Evolutionary conservation across 1,139 yeast genomes (phyloP), one percentile per base, ranked within the genome.

Genomic region (Scheffersomyces stambukii): DNA sequence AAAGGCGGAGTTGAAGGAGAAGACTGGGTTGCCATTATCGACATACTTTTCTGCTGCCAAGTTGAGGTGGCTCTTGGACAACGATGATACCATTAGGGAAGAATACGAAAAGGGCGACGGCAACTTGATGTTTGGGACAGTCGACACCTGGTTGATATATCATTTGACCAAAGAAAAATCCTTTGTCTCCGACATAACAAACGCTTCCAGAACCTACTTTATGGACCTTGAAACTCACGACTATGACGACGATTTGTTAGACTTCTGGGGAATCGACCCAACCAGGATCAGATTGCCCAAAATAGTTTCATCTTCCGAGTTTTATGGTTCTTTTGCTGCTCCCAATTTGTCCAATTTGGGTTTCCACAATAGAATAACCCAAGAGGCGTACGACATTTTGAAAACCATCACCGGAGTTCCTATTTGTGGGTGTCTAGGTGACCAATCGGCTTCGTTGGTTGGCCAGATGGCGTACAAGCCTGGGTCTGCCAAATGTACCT

Each of bases 401-500:
- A 60, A 60, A 30, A 60, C 67, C 23, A 61, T 77, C 36, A 55
- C 60, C 30, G 81, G 77, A 28, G 65, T 81, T 13, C 95, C 96
- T 19, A 76, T 89, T 35, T 75, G 86, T 46, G 96, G 96, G 22
- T 85, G 95, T 58, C 67, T 89, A 17, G 97, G 97, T 38, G 97
- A 89, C 60, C 97, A 89, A 63, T 77, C 91, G 35, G 89, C 96
- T 4, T 93, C 96, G 4, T 62, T 89, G 38, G 95, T 88, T 29
- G 97, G 97, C 19, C 96, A 89, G 58, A 60, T 85, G 56, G 96
- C 96, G 2, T 76, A 85, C 48, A 70, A 73, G 41, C 71, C 77
- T 18, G 96, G 96, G 33, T 77, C 82, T 30, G 96, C 96, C 23
- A 89, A 89, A 59, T 85, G 95, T 67, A 89, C 97, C n/a, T 89